phyloP scores from a whole-genome alignment of 2,329 filamentous ascomycete genomes.

The Emergomyces africanus region DNA sequence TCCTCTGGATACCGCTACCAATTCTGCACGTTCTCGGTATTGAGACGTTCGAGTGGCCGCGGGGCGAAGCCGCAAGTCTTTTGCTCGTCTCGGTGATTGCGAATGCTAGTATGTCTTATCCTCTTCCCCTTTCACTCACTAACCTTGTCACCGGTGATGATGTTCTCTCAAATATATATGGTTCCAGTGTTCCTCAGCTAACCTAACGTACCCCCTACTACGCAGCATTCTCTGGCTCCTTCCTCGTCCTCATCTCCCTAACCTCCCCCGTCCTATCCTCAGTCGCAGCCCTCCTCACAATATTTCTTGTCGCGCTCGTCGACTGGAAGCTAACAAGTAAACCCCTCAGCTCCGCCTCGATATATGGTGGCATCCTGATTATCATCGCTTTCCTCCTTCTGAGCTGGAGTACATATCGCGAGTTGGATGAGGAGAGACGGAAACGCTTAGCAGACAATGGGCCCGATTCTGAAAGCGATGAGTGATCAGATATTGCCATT shows the following conservation, averaged over 20 bases:
- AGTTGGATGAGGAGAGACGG: constrained; percentile 74
- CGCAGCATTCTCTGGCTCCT: constrained; percentile 70
- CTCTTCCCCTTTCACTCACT: neutral
- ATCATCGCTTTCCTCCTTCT: constrained; percentile 77
- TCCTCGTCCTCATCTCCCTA: constrained; percentile 82
- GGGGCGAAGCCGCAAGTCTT: constrained; percentile 64
- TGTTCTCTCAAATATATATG: neutral
- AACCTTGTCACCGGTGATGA: neutral
- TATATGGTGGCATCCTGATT: constrained; percentile 76
- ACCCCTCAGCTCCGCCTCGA: constrained; percentile 58
- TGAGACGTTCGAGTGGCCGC: constrained; percentile 73
- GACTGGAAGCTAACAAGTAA: constrained; percentile 79
- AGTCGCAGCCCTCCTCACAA: constrained; percentile 86
- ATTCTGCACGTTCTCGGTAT: constrained; percentile 65
- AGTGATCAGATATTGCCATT: constrained; percentile 4
- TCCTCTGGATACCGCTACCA: constrained; percentile 87
- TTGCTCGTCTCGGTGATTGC: constrained; percentile 67
- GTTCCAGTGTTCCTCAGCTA: constrained; percentile 5
- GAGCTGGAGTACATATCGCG: constrained; percentile 81
- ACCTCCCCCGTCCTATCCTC: constrained; percentile 87
- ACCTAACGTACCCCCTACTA: neutral
- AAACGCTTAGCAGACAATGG: constrained; percentile 38
- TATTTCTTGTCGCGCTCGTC: constrained; percentile 87
- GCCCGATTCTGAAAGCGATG: constrained; percentile 31
- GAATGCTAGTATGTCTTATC: constrained; percentile 56